phyloP scores from a whole-genome alignment of 208 protist species.

The Wallacemonas sp. region DNA sequence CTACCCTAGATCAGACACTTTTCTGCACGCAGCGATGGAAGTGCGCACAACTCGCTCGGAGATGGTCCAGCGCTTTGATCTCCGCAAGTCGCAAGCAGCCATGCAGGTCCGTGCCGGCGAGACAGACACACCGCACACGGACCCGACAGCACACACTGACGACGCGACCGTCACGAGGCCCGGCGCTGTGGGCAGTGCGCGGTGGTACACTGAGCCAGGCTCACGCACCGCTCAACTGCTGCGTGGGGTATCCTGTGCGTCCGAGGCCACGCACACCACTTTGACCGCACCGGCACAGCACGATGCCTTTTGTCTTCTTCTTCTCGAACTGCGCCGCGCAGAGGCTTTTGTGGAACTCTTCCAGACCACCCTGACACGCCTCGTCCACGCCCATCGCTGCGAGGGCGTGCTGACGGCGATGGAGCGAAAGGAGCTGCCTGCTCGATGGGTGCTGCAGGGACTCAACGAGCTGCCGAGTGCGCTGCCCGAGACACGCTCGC shows the following conservation, averaged over 20 bases:
- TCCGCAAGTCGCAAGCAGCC: constrained; percentile 1
- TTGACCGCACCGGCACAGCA: not conserved
- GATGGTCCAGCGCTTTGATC: constrained; percentile 15
- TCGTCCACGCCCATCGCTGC: not conserved
- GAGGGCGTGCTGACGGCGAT: not conserved
- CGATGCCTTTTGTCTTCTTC: not conserved
- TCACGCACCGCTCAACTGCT: constrained; percentile 10
- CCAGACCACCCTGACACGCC: not conserved
- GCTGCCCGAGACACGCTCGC: constrained; percentile 15
- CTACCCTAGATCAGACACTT: too few species aligned
- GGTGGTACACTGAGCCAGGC: not conserved
- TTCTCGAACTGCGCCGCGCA: not conserved
- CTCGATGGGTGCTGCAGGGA: constrained; percentile 74
- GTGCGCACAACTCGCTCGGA: constrained; percentile 13
- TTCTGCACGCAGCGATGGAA: too few species aligned
- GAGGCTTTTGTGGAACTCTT: constrained; percentile 4
- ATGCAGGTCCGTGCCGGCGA: not conserved
- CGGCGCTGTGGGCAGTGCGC: not conserved
- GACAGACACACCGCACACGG: not conserved
- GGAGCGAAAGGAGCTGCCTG: constrained; percentile 41
- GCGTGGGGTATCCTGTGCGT: too few species aligned
- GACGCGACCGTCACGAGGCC: too few species aligned
- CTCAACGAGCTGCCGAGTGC: constrained; percentile 31
- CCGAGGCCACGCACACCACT: too few species aligned
- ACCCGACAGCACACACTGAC: too few species aligned